Evolutionary conservation across 805 yeast species (phyloP).

Genomic region (Jamesozyma gamospora): DNA sequence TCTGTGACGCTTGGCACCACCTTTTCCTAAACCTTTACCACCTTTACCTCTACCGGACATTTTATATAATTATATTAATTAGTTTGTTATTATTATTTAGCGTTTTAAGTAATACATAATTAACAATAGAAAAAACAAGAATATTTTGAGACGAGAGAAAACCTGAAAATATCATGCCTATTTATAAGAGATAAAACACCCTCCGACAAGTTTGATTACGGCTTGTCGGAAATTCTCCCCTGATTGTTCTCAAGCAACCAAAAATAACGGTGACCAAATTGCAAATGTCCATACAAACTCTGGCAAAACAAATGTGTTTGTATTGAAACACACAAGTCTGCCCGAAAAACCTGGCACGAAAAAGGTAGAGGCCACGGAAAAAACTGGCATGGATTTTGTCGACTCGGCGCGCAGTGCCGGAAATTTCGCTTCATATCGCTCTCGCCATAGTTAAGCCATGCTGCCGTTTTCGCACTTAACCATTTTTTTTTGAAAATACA

Average conservation of each 20-base stretch:
- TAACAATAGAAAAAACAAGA: no score
- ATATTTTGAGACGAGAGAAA: background rate
- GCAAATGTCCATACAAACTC: background rate
- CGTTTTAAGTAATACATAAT: no score
- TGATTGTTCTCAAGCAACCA: no score
- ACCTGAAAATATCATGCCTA: background rate
- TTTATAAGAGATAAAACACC: background rate
- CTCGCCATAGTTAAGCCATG: constrained; percentile 14
- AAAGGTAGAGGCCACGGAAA: background rate
- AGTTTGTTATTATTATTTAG: background rate
- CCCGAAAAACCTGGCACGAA: background rate
- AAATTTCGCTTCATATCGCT: background rate
- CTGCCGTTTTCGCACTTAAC: constrained; percentile 1
- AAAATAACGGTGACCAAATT: no score
- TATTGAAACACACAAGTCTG: background rate
- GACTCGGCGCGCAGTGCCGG: constrained; percentile 1
- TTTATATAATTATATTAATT: constrained; percentile 10
- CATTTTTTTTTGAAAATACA: no score
- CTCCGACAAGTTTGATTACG: no score
- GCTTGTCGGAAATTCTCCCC: no score
- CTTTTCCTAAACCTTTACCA: constrained; percentile 99
- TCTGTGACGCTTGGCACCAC: constrained; percentile 99
- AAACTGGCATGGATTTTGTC: constrained; percentile 9
- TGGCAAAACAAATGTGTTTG: no score
- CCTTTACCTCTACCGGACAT: constrained; percentile 99